Evolutionary conservation across 2,329 filamentous ascomycete genomes (phyloP).

Genomic region (Corinectria fuckeliana): DNA sequence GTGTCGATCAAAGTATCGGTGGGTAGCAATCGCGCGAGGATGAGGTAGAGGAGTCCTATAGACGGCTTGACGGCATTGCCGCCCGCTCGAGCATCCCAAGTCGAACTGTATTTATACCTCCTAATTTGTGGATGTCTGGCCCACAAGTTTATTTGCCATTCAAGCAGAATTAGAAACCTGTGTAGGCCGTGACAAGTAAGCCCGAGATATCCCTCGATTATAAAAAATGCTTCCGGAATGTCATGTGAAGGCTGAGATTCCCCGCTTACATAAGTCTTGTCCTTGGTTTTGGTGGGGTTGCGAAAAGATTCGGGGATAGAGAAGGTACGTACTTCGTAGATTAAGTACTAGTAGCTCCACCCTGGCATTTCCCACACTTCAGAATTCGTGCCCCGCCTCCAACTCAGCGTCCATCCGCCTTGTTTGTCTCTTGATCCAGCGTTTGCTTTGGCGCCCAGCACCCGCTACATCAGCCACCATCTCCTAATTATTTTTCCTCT

Average conservation of each 20-base stretch:
- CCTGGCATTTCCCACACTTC: constrained; percentile 6
- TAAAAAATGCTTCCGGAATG: background rate
- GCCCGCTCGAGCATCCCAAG: too few relatives aligned
- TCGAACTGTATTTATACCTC: background rate
- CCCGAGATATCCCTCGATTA: too few relatives aligned
- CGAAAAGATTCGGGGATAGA: background rate
- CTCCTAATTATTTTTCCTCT: background rate
- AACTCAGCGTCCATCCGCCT: constrained; percentile 25
- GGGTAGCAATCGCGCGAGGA: background rate
- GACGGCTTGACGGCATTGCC: too few relatives aligned
- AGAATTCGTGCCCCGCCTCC: constrained; percentile 34
- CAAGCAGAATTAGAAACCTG: too few relatives aligned
- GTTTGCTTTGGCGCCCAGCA: constrained; percentile 1
- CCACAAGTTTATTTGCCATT: too few relatives aligned
- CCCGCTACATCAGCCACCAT: background rate
- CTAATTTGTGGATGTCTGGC: too few relatives aligned
- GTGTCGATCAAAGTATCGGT: background rate
- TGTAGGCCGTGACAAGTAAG: too few relatives aligned
- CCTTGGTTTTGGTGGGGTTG: background rate
- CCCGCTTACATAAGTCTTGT: background rate
- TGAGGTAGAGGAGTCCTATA: too few relatives aligned
- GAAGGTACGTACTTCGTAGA: background rate
- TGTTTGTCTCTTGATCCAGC: constrained; percentile 3
- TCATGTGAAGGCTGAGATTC: too few relatives aligned
- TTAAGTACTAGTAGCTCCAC: constrained; percentile 14